A percentile compares a stretch with the other conserved stretches of the same genome.
Conservation (phyloP, 2,329 filamentous ascomycete species). For the Phaeosphaeria sp. region DNA sequence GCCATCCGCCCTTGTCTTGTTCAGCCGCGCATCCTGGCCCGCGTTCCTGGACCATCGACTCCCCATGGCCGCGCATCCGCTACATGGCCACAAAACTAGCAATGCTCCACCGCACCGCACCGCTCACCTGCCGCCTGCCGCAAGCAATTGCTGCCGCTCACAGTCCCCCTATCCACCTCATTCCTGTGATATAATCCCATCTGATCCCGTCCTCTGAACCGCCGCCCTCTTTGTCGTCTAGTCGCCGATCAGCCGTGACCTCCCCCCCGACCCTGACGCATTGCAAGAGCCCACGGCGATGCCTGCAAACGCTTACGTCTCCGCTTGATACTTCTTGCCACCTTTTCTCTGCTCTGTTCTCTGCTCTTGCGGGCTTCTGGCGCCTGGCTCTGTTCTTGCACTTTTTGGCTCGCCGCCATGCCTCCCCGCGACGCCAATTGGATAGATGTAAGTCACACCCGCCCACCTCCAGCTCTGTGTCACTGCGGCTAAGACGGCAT, state of each 20-base stretch:
- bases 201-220: background rate
- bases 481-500: constrained; percentile 27
- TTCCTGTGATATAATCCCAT: background rate
- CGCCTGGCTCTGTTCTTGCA: background rate
- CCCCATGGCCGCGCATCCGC: constrained; percentile 5
- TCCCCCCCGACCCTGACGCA: background rate
- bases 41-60: constrained; percentile 23
- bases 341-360: constrained; percentile 8
- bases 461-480: constrained; percentile 10
- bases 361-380: too few relatives aligned
- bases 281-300: constrained; percentile 14
- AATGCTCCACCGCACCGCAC: constrained; percentile 5
- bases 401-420: constrained; percentile 23
- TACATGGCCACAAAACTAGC: constrained; percentile 10
- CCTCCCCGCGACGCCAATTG: constrained; percentile 48
- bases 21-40: constrained; percentile 16
- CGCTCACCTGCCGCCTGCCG: background rate
- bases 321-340: constrained; percentile 10
- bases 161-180: background rate
- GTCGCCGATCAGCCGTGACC: constrained; percentile 6
- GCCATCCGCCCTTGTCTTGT: constrained; percentile 4
- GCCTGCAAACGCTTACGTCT: constrained; percentile 11
- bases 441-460: constrained; percentile 43
- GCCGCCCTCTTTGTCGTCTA: constrained; percentile 3
- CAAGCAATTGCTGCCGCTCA: background rate